Evolutionary conservation across 495 filamentous ascomycete genomes (phyloP).

Genomic region (Penicillium goetzii): DNA sequence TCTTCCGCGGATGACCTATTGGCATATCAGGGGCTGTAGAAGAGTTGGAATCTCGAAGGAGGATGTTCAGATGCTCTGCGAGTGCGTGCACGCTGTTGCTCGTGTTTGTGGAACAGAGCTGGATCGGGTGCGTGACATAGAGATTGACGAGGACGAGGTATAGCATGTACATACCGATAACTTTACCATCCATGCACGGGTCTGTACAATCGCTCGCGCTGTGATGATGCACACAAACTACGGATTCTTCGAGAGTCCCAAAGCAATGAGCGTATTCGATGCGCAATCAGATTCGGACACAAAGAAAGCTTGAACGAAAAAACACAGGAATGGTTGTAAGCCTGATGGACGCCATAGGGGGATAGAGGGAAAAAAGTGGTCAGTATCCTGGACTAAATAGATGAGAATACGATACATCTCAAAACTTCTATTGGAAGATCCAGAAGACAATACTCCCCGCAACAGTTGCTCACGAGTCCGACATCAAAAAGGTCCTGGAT

Average conservation of each 20-base stretch:
- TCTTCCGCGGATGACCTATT: slow-evolving; percentile 47
- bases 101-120: slow-evolving; percentile 18
- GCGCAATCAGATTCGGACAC: neutral
- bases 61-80: slow-evolving; percentile 46
- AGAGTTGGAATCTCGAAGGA: slow-evolving; percentile 47
- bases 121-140: slow-evolving; percentile 17
- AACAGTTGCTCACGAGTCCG: neutral
- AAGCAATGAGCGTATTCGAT: neutral
- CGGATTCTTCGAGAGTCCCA: neutral
- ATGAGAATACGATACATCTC: neutral
- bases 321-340: neutral
- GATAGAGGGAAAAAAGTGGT: neutral
- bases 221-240: neutral
- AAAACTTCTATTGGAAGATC: neutral
- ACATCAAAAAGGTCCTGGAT: neutral
- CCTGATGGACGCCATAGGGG: too few species aligned
- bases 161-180: neutral
- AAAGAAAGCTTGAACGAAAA: neutral
- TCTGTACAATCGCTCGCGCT: neutral
- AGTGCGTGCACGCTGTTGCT: slow-evolving; percentile 24
- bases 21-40: slow-evolving; percentile 54
- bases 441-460: neutral
- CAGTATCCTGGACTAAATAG: neutral
- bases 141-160: slow-evolving; percentile 13
- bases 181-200: neutral